Percentiles rank a stretch among this genome's conserved stretches.
Conservation (phyloP, 2,329 filamentous ascomycete species). For the Nemania abortiva region DNA sequence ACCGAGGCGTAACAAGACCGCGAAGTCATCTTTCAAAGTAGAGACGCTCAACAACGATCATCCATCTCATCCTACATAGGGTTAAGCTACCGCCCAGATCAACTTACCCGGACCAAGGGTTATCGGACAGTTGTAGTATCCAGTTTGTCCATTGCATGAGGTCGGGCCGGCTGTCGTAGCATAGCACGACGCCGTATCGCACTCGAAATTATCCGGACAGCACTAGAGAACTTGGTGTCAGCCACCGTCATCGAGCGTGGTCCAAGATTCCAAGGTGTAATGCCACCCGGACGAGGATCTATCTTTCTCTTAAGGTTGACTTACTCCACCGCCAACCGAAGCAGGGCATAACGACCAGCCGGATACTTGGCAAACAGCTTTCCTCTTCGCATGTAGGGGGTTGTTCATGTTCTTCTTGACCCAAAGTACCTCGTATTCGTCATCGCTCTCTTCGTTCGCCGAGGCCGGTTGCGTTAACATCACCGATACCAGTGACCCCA, state of each 20-base stretch:
- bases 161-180: slow-evolving; percentile 59
- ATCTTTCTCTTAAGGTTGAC: slow-evolving; percentile 5
- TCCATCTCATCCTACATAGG: background rate
- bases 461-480: slow-evolving; percentile 31
- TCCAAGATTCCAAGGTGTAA: background rate
- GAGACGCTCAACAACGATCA: background rate
- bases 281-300: background rate
- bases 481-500: slow-evolving; percentile 39
- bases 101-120: slow-evolving; percentile 50
- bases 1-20: no score
- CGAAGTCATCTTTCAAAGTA: slow-evolving; percentile 13
- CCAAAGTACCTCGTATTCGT: slow-evolving; percentile 43
- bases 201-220: slow-evolving; percentile 62
- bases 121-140: slow-evolving; percentile 58
- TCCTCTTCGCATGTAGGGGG: slow-evolving; percentile 46
- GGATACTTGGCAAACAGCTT: slow-evolving; percentile 41
- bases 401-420: slow-evolving; percentile 45
- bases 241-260: background rate
- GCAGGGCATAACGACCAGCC: slow-evolving; percentile 45
- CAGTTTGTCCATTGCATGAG: slow-evolving; percentile 52
- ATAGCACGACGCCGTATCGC: slow-evolving; percentile 61
- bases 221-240: slow-evolving; percentile 47
- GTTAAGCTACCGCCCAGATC: background rate
- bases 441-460: slow-evolving; percentile 29
- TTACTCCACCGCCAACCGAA: slow-evolving; percentile 53